phyloP scores from a whole-genome alignment of 805 yeast species.

The Komagataella pastoris region DNA sequence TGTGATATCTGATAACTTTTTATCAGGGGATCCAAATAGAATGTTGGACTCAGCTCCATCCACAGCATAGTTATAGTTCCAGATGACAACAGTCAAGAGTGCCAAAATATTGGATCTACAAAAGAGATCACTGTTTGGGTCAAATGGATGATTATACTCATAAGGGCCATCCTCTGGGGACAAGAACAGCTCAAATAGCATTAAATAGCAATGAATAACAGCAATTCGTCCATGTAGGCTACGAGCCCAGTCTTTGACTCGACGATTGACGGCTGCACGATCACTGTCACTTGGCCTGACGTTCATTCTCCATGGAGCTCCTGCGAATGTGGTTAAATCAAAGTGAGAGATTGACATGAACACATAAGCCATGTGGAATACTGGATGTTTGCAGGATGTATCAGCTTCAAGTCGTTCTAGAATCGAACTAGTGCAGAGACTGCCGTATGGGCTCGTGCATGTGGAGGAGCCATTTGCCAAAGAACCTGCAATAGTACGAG shows the following conservation, averaged over 20 bases:
- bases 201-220: constrained; percentile 46
- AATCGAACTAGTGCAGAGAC: background rate
- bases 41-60: constrained; percentile 31
- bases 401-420: constrained; percentile 15
- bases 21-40: constrained; percentile 10
- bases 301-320: constrained; percentile 73
- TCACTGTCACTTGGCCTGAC: constrained; percentile 42
- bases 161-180: constrained; percentile 32
- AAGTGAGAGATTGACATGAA: constrained; percentile 61
- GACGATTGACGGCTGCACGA: constrained; percentile 30
- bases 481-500: constrained; percentile 19
- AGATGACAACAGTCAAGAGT: constrained; percentile 28
- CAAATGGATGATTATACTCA: constrained; percentile 29
- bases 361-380: constrained; percentile 63
- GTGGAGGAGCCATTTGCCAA: constrained; percentile 4
- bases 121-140: constrained; percentile 38
- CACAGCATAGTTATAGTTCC: constrained; percentile 36
- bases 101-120: constrained; percentile 28
- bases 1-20: constrained; percentile 8
- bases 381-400: constrained; percentile 47
- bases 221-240: constrained; percentile 35
- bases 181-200: constrained; percentile 49
- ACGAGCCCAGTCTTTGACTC: constrained; percentile 40
- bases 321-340: constrained; percentile 69
- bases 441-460: background rate